Percentiles rank a stretch among this genome's conserved stretches.
phyloP scores from a whole-genome alignment of 1,284 basidiomycete species.

The Sporisorium reilianum region DNA sequence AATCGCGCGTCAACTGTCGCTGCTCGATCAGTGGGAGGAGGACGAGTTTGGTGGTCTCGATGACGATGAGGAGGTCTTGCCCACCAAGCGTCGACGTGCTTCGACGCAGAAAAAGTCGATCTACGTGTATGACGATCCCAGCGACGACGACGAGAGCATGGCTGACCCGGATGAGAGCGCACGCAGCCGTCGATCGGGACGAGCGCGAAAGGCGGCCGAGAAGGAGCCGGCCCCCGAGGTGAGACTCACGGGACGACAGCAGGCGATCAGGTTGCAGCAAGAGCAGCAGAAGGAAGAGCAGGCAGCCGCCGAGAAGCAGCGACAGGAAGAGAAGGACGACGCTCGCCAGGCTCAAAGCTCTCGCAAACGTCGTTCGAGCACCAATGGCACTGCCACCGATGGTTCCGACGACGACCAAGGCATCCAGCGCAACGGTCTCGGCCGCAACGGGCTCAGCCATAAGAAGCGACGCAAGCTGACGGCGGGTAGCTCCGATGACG shows the following conservation, averaged over 20 bases:
- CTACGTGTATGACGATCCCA: conserved; percentile 43
- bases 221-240: conserved; percentile 31
- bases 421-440: conserved; percentile 7
- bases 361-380: conserved; percentile 15
- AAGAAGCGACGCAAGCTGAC: conserved; percentile 27
- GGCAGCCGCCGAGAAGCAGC: conserved; percentile 19
- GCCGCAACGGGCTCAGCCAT: conserved; percentile 9
- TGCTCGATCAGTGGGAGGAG: conserved; percentile 42
- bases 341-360: conserved; percentile 1
- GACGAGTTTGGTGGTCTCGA: conserved; percentile 31
- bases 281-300: conserved; percentile 46
- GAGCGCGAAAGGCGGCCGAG: conserved; percentile 10
- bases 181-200: conserved; percentile 16
- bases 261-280: conserved; percentile 45
- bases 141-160: conserved; percentile 46
- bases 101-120: conserved; percentile 37
- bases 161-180: conserved; percentile 34
- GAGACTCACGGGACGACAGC: conserved; percentile 41
- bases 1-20: conserved; percentile 32
- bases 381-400: conserved; percentile 9
- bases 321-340: conserved; percentile 18
- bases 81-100: conserved; percentile 17
- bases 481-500: conserved; percentile 26
- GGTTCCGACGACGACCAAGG: conserved; percentile 26
- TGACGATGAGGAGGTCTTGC: conserved; percentile 17